These are phyloP conservation scores for Lyophyllum atratum DNA, from an alignment of 768 basidiomycete species.

Conservation along the genomic window DNA sequence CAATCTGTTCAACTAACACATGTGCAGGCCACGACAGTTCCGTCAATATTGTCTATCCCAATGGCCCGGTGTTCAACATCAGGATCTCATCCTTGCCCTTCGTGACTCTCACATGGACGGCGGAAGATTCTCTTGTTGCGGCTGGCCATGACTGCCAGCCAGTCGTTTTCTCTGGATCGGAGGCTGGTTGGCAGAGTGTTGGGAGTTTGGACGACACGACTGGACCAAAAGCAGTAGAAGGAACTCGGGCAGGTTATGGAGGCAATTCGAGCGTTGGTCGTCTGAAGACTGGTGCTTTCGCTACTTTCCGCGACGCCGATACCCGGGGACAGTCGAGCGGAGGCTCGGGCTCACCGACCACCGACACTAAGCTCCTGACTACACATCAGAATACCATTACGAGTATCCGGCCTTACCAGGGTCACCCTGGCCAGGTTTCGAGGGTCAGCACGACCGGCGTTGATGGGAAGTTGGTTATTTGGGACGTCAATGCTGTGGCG, in stretches of 20 bases:
- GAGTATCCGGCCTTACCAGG: constrained; percentile 78
- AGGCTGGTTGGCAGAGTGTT: constrained; percentile 74
- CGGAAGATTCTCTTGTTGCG: constrained; percentile 80
- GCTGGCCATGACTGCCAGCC: constrained; percentile 99
- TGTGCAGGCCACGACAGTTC: constrained; percentile 91
- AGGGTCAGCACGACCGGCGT: constrained; percentile 91
- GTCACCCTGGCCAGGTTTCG: constrained; percentile 54
- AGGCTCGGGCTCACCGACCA: constrained; percentile 26
- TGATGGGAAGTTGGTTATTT: constrained; percentile 91
- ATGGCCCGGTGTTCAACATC: constrained; percentile 75
- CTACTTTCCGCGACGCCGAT: constrained; percentile 92
- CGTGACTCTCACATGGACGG: constrained; percentile 83
- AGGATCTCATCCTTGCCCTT: constrained; percentile 79
- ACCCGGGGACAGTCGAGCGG: constrained; percentile 58
- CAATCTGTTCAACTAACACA: neutral
- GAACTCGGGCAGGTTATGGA: constrained; percentile 46
- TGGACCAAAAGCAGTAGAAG: constrained; percentile 43
- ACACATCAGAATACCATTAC: constrained; percentile 99
- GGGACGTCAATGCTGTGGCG: constrained; percentile 73
- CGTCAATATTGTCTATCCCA: constrained; percentile 90
- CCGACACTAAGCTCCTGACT: constrained; percentile 80
- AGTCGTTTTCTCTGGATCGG: constrained; percentile 76
- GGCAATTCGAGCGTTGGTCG: constrained; percentile 59
- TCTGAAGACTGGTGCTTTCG: constrained; percentile 92
- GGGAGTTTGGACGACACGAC: constrained; percentile 88